These are phyloP conservation scores for Rhamnella rubrinervis DNA, from an alignment of 331 rosid species.

Conservation along the genomic window DNA sequence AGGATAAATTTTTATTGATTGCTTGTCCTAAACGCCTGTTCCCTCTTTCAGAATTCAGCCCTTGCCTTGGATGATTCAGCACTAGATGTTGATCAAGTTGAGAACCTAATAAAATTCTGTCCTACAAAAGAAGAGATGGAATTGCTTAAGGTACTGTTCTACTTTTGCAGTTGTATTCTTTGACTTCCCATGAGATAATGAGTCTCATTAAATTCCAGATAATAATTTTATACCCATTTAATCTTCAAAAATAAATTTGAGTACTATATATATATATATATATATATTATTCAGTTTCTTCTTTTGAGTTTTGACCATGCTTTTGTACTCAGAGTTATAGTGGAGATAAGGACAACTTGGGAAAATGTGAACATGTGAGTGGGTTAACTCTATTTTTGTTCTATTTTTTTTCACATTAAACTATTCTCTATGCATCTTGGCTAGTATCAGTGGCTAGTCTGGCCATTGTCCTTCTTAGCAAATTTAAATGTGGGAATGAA, in stretches of 20 bases:
- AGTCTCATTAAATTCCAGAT: constrained; percentile 1
- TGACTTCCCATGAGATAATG: constrained; percentile 4
- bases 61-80: constrained; percentile 84
- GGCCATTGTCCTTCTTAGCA: too few relatives aligned
- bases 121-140: constrained; percentile 99
- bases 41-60: constrained; percentile 53
- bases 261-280: too few relatives aligned
- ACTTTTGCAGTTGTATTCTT: constrained; percentile 14
- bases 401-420: constrained; percentile 1
- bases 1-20: neutral
- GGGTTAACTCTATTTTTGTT: neutral
- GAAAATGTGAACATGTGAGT: constrained; percentile 88
- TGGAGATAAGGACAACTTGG: constrained; percentile 84
- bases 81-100: constrained; percentile 82
- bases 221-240: neutral
- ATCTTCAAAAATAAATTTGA: neutral
- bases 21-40: constrained; percentile 12
- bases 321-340: constrained; percentile 58
- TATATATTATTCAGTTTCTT: constrained; percentile 9
- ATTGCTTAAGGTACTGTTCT: constrained; percentile 59
- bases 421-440: constrained; percentile 11
- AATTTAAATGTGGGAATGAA: too few relatives aligned
- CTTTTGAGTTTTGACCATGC: constrained; percentile 26
- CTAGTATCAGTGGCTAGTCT: neutral
- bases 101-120: constrained; percentile 93